Conservation (phyloP, 257 asterid genomes). For the Asclepias syriaca region DNA sequence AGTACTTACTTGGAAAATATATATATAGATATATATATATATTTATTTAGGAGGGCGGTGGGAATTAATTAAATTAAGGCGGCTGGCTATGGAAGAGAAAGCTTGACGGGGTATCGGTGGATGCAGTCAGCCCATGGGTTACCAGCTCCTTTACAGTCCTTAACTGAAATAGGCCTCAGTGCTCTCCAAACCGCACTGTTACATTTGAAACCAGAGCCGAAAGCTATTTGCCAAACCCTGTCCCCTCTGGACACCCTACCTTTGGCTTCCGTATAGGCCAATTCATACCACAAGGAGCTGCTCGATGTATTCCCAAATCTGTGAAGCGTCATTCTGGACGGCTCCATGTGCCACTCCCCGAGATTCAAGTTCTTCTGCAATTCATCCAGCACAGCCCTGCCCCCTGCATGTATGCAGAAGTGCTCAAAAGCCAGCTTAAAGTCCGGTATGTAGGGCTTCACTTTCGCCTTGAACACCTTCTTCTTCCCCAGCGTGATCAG, state of each 20-base stretch:
- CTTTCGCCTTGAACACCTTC: slow-evolving; percentile 20
- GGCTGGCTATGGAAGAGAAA: slow-evolving; percentile 7
- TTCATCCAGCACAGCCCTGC: slow-evolving; percentile 46
- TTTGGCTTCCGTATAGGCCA: slow-evolving; percentile 54
- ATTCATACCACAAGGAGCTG: slow-evolving; percentile 52
- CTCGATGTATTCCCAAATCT: slow-evolving; percentile 62
- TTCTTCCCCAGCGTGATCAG: slow-evolving; percentile 27
- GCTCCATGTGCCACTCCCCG: slow-evolving; percentile 44
- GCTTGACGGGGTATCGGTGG: slow-evolving; percentile 38
- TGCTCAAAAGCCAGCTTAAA: slow-evolving; percentile 47
- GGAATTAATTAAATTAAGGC: no score
- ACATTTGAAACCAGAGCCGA: slow-evolving; percentile 65
- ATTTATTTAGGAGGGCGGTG: no score
- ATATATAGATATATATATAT: no score
- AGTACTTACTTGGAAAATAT: no score
- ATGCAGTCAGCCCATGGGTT: slow-evolving; percentile 51
- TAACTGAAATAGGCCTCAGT: slow-evolving; percentile 20
- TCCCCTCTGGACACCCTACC: slow-evolving; percentile 46
- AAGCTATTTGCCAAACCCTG: slow-evolving; percentile 59
- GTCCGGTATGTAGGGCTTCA: slow-evolving; percentile 44
- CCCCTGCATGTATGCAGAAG: slow-evolving; percentile 55
- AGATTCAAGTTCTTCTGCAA: slow-evolving; percentile 43
- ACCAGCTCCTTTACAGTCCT: slow-evolving; percentile 15
- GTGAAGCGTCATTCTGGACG: slow-evolving; percentile 54
- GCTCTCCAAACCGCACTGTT: slow-evolving; percentile 48